Evolutionary conservation across 2,329 filamentous ascomycete genomes (phyloP), one percentile per base, ranked within the genome.

Genomic region (Geosmithia flava): DNA sequence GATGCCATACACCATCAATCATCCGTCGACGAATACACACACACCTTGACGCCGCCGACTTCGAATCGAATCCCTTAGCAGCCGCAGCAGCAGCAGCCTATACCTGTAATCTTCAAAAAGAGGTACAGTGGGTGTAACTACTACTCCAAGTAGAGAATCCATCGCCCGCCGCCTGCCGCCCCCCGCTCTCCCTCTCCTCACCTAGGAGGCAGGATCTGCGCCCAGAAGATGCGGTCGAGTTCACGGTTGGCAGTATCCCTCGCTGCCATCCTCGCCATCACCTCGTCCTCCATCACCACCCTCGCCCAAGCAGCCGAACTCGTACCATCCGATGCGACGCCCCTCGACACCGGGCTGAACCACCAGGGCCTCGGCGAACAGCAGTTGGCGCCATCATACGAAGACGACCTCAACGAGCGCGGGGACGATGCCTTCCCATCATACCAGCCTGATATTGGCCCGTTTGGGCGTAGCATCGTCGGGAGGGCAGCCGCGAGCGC

Each of bases 211-310:
- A 37, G 33, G 11, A 11, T 11, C 33, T 13, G 33, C 33, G 15
- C 13, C 33, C 13, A 37, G 5, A 37, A 27, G 53, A 78, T 78
- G 75, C 69, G 81, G 64, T 74, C 83, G 63, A 81, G 76, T 62
- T 80, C 76, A 58, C 85, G 84, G 60, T 76, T 87, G 58, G 76
- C 77, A 59, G 80, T 81, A 57, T 85, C 82, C 49, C 61, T 84
- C 47, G 69, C 76, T 56, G 78, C 80, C 48, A 62, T 86, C 30
- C 56, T 83, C 33, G 58, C 78, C 40, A 61, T 88, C 42, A 84
- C 80, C 59, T 66, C 84, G 49, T n/a, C 23, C 23, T 63, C 77
- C 23, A 69, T 85, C 39, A 75, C 76, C 17, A 70, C 71, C 47
- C 74, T 81, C 53, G 83, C 79, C 44, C 73, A 83, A 54, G 84